These are phyloP conservation scores for Tylopilus subfusipes DNA, from an alignment of 768 basidiomycete genomes.

Conservation along the genomic window DNA sequence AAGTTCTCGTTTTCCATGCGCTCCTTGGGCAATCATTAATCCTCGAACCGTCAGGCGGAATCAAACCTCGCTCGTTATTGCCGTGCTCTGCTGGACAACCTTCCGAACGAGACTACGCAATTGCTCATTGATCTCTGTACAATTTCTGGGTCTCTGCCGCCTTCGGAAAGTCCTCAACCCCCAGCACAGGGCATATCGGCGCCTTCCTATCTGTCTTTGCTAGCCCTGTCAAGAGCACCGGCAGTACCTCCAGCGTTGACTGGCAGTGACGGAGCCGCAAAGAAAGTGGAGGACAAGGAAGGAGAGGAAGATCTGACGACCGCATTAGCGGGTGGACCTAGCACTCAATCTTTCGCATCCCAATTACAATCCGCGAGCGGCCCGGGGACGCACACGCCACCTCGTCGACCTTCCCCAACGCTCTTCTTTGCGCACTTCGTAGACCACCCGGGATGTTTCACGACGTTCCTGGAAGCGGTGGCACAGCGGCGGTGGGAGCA, in stretches of 20 bases:
- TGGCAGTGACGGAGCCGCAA: slow-evolving; percentile 23
- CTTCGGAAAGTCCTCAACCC: slow-evolving; percentile 22
- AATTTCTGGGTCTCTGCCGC: slow-evolving; percentile 48
- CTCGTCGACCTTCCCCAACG: slow-evolving; percentile 71
- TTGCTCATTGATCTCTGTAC: slow-evolving; percentile 92
- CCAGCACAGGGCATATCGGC: slow-evolving; percentile 23
- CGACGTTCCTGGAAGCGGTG: slow-evolving; percentile 85
- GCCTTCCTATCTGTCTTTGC: slow-evolving; percentile 76
- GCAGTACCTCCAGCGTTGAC: slow-evolving; percentile 41
- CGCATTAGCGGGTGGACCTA: slow-evolving; percentile 27
- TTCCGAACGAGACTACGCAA: slow-evolving; percentile 87
- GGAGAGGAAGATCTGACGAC: slow-evolving; percentile 19
- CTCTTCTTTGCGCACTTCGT: slow-evolving; percentile 94
- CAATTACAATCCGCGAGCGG: slow-evolving; percentile 7
- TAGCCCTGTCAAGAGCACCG: slow-evolving; percentile 64
- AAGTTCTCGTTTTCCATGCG: slow-evolving; percentile 30
- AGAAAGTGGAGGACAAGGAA: slow-evolving; percentile 16
- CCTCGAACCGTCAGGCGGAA: slow-evolving; percentile 59
- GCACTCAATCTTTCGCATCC: slow-evolving; percentile 7
- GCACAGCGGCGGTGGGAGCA: slow-evolving; percentile 80
- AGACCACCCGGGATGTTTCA: slow-evolving; percentile 79
- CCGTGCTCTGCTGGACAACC: slow-evolving; percentile 72
- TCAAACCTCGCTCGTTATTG: slow-evolving; percentile 86
- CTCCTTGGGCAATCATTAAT: not conserved
- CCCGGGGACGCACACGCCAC: slow-evolving; percentile 27